A percentile compares a stretch with the other conserved stretches of the same genome.
Conservation (phyloP, 768 basidiomycete genomes). For the Suillus luteus region DNA sequence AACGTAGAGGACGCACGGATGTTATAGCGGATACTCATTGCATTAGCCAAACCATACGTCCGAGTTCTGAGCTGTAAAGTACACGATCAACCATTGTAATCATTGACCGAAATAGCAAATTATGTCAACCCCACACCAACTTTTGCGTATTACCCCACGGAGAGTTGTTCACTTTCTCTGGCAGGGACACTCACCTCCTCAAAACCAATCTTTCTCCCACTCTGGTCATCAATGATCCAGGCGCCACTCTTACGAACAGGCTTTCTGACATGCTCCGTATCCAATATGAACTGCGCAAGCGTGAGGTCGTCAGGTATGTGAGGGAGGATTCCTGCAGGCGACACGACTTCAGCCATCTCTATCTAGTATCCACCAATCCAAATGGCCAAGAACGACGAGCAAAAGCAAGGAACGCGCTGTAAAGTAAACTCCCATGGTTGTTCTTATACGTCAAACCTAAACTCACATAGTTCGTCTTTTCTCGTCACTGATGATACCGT, state of each 20-base stretch:
- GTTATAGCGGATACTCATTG: conserved; percentile 34
- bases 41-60: conserved; percentile 41
- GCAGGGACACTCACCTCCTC: conserved; percentile 36
- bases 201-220: conserved; percentile 35
- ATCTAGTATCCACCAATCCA: neutral
- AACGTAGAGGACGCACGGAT: conserved; percentile 30
- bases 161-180: neutral
- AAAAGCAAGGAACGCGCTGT: neutral
- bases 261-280: conserved; percentile 34
- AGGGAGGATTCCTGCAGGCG: conserved; percentile 33
- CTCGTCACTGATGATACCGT: neutral
- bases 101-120: neutral
- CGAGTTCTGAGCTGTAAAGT: conserved; percentile 36
- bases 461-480: neutral
- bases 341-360: conserved; percentile 32
- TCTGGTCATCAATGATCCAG: conserved; percentile 46
- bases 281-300: conserved; percentile 40
- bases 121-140: neutral
- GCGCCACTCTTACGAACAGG: conserved; percentile 32
- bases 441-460: neutral
- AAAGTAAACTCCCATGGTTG: neutral
- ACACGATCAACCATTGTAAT: neutral
- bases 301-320: conserved; percentile 41
- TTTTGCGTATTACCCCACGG: neutral
- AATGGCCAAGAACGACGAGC: neutral